Evolutionary conservation across 345 rosid genomes (phyloP), one percentile per base, ranked within the genome.

Genomic region (Turnera subulata): DNA sequence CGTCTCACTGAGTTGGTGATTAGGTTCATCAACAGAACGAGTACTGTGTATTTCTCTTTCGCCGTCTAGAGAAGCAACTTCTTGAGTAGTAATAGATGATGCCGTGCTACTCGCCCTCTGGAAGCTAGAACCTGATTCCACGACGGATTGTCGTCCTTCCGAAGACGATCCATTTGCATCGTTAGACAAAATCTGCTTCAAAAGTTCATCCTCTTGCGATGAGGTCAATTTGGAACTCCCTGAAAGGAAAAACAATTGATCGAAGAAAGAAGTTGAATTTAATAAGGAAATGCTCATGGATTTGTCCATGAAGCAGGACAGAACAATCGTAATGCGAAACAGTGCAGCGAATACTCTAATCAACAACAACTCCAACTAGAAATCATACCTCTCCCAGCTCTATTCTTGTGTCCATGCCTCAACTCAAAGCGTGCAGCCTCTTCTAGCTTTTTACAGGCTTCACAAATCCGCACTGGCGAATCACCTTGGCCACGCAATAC

Each of bases 401-500:
- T 76, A 59, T 37, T 75, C 66, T 65, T 84, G 74, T 84, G 53
- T 37, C 95, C 87, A 49, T 82, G 80, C 6, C 96, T 88, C 73
- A 81, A 54, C 84, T 93, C 97, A 64, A 87, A 87, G 13, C 96
- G 85, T 0, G 92, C 95, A 0, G 96, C 96, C 80, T 89, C 97
- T 74, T 89, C 96, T 26, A 90, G 71, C 46, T 68, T 80, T 72
- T 87, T 90, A 79, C 97, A 93, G 1, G 99, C 95, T 40, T 90
- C 97, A 59, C 97, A 90, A 50, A 84, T 81, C 37, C 97, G 90
- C 43, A 93, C 97, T 22, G 97, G 84, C 0, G 89, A 66, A 73
- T 93, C 95, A 26, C 99, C 97, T 73, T 89, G 95, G 11, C 99
- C 96, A 10, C 97, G 89, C 50, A 93, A 71, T 5, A 63, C 55